These are phyloP conservation scores for Candida vaughaniae DNA, from an alignment of 805 yeast species.

Conservation along the genomic window DNA sequence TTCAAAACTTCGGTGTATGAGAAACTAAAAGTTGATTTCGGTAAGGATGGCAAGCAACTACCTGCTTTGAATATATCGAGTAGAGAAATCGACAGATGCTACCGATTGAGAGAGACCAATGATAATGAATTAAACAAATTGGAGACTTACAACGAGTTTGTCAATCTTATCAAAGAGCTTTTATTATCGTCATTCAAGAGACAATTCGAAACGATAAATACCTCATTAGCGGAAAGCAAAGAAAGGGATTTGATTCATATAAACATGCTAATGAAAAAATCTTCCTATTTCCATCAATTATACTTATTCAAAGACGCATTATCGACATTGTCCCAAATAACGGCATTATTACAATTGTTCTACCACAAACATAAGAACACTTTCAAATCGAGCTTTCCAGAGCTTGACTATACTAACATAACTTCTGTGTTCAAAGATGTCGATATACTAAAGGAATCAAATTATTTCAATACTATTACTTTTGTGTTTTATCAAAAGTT, in stretches of 20 bases:
- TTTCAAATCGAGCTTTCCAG: slow-evolving; percentile 7
- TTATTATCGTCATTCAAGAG: slow-evolving; percentile 19
- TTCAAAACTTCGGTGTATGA: slow-evolving; percentile 52
- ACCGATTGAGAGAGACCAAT: slow-evolving; percentile 35
- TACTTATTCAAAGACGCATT: slow-evolving; percentile 13
- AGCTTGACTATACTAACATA: slow-evolving; percentile 5
- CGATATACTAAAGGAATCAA: slow-evolving; percentile 13
- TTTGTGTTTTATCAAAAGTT: slow-evolving; percentile 38
- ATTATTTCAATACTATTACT: slow-evolving; percentile 25
- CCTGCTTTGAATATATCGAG: not conserved
- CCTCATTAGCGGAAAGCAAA: not conserved
- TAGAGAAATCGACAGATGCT: slow-evolving; percentile 34
- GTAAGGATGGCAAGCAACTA: slow-evolving; percentile 12
- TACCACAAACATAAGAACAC: slow-evolving; percentile 1
- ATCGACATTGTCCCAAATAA: slow-evolving; percentile 2
- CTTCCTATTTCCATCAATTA: slow-evolving; percentile 4
- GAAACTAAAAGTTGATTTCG: slow-evolving; percentile 55
- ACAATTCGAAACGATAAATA: slow-evolving; percentile 45
- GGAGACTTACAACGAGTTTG: slow-evolving; percentile 53
- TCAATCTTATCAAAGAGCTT: slow-evolving; percentile 15
- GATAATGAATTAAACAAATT: slow-evolving; percentile 33
- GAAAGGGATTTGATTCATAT: slow-evolving; percentile 8
- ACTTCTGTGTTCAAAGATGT: not conserved
- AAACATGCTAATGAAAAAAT: slow-evolving; percentile 6
- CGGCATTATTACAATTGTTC: slow-evolving; percentile 1